phyloP scores from a whole-genome alignment of 176 grass and related monocot genomes.

The Eleusine coracana region DNA sequence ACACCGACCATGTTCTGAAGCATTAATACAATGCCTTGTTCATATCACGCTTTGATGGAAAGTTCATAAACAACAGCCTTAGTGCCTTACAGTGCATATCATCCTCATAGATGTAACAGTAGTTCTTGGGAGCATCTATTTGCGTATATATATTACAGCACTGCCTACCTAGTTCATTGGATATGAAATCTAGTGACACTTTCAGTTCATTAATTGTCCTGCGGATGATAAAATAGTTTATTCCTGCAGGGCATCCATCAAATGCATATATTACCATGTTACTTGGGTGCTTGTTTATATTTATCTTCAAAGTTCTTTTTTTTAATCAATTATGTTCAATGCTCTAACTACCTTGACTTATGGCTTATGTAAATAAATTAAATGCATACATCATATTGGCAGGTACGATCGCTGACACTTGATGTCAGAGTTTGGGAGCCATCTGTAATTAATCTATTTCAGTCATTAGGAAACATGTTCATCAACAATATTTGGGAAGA shows the following conservation, averaged over 20 bases:
- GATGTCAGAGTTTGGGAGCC: slow-evolving; percentile 99
- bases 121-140: not conserved
- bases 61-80: not conserved
- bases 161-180: not conserved
- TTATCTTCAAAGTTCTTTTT: not conserved
- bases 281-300: slow-evolving; percentile 21
- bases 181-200: not conserved
- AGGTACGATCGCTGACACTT: slow-evolving; percentile 95
- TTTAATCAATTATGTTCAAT: not conserved
- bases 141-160: not conserved
- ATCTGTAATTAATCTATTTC: slow-evolving; percentile 93
- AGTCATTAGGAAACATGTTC: slow-evolving; percentile 91
- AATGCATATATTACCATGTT: not conserved
- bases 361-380: slow-evolving; percentile 5
- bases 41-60: not conserved
- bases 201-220: not conserved
- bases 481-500: slow-evolving; percentile 93
- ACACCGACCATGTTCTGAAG: not conserved
- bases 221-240: slow-evolving; percentile 8
- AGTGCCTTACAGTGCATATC: not conserved
- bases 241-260: not conserved
- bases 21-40: slow-evolving; percentile 7
- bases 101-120: not conserved
- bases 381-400: slow-evolving; percentile 36
- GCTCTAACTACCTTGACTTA: not conserved